phyloP scores from a whole-genome alignment of 1,284 basidiomycete species.

The Tilletia indica region DNA sequence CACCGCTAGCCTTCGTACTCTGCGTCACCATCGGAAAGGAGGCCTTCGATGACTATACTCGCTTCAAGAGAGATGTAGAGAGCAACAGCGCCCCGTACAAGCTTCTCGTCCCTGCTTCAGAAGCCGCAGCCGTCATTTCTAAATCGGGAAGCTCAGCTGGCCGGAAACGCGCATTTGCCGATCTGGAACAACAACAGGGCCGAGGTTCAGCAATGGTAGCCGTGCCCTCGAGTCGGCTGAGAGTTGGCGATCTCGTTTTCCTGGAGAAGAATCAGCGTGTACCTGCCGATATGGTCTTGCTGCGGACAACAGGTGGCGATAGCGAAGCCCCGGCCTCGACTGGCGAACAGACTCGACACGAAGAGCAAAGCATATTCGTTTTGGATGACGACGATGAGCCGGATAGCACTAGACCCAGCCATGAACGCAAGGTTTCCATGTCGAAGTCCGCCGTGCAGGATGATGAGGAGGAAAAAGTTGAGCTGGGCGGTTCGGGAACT shows the following conservation, averaged over 20 bases:
- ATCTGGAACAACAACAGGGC: not conserved
- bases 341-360: not conserved
- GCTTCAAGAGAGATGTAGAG: constrained; percentile 83
- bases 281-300: constrained; percentile 86
- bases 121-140: constrained; percentile 26
- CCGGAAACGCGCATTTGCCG: constrained; percentile 4
- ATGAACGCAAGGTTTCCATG: constrained; percentile 11
- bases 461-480: constrained; percentile 17
- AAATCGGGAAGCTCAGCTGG: not conserved
- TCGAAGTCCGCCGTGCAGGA: not conserved
- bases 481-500: constrained; percentile 66
- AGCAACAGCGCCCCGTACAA: constrained; percentile 91
- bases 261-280: constrained; percentile 97
- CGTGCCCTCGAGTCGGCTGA: constrained; percentile 76
- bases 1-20: constrained; percentile 91
- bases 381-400: constrained; percentile 36
- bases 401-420: not conserved
- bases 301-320: constrained; percentile 67
- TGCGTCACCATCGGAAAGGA: constrained; percentile 97
- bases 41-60: constrained; percentile 94
- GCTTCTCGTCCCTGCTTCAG: constrained; percentile 64
- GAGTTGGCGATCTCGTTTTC: constrained; percentile 85
- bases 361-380: constrained; percentile 28
- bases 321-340: constrained; percentile 37
- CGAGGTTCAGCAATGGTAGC: constrained; percentile 23